Evolutionary conservation across 129 eudicot genomes (phyloP), one percentile per base, ranked within the genome.

Genomic region (Centaurea solstitialis): DNA sequence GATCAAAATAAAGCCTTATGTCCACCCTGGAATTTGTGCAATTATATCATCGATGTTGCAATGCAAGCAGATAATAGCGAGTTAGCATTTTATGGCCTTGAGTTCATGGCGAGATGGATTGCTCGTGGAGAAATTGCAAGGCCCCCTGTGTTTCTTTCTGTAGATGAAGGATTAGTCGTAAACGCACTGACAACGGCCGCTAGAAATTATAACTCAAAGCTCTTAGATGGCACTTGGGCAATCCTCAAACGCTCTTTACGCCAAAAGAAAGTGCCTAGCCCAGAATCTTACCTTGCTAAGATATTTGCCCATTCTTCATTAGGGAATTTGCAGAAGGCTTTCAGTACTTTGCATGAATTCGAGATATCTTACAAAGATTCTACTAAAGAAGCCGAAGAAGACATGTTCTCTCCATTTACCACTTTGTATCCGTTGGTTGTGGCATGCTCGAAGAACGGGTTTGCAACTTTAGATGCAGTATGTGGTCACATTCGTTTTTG

Each of bases 91-190:
- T 80, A 80, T 59, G 93, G 93, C 35, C 93, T 96, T 26, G 90
- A 82, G 53, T 96, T 89, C 86, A 83, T 96, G 91, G 99, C 89
- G 20, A 93, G 73, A 83, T 93, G 91, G 99, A 91, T 96, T 77
- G 85, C 84, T 61, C 76, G 78, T 74, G 91, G 91, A 50, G 97
- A 91, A 84, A 68, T 2, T 57, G 85, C 79, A 6, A 84, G 87
- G 70, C 93, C 97, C 11, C 85, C 93, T 4, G 79, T 88, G 71
- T 69, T 76, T 35, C 87, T 78, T 15, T 89, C 91, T 78, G 98
- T 85, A 33, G 89, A 91, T 83, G 97, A 96, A 90, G 98, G 98
- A 22, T 79, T 93, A 72, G 67, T 93, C 18, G 87, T 93, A 35
- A 86, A 93, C 61, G 90, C 94, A 6, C 91, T 96, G 82, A 85